Evolutionary conservation across 2,329 filamentous ascomycete species (phyloP).

Genomic region (Colletotrichum cordylinicola): DNA sequence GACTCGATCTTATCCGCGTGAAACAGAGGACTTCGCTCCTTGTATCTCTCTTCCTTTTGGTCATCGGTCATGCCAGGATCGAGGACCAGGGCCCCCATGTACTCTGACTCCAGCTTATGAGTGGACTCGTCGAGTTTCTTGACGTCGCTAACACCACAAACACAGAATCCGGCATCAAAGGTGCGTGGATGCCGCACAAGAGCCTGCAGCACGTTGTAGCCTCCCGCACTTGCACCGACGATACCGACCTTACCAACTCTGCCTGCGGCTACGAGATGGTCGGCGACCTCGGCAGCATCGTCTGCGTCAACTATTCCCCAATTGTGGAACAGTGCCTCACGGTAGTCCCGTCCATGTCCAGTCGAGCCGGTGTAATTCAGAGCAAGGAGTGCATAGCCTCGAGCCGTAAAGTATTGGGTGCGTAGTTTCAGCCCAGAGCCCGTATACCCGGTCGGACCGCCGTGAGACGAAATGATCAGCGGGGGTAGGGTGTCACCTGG

Average conservation of each 20-base stretch:
- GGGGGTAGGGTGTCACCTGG: constrained; percentile 47
- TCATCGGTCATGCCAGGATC: constrained; percentile 36
- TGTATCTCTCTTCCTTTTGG: constrained; percentile 46
- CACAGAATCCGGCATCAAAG: constrained; percentile 55
- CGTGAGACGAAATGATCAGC: constrained; percentile 55
- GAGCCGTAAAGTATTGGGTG: constrained; percentile 58
- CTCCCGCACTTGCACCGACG: constrained; percentile 57
- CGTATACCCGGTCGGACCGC: constrained; percentile 53
- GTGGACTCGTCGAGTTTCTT: constrained; percentile 49
- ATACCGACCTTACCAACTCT: constrained; percentile 50
- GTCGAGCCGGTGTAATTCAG: constrained; percentile 60
- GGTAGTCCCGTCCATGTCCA: constrained; percentile 55
- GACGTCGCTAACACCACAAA: constrained; percentile 59
- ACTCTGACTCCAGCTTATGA: constrained; percentile 63
- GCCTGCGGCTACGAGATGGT: constrained; percentile 41
- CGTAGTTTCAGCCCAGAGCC: constrained; percentile 48
- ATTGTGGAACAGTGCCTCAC: constrained; percentile 50
- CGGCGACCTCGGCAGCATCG: constrained; percentile 53
- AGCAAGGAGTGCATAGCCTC: constrained; percentile 56
- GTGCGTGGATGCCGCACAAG: constrained; percentile 49
- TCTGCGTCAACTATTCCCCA: constrained; percentile 58
- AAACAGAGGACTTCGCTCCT: constrained; percentile 53
- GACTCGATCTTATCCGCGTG: constrained; percentile 52
- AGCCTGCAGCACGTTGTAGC: constrained; percentile 57
- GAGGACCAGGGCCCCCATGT: constrained; percentile 51